Evolutionary conservation across 257 asterid species (phyloP), one percentile per base, ranked within the genome.

Genomic region (Penstemon barbatus): DNA sequence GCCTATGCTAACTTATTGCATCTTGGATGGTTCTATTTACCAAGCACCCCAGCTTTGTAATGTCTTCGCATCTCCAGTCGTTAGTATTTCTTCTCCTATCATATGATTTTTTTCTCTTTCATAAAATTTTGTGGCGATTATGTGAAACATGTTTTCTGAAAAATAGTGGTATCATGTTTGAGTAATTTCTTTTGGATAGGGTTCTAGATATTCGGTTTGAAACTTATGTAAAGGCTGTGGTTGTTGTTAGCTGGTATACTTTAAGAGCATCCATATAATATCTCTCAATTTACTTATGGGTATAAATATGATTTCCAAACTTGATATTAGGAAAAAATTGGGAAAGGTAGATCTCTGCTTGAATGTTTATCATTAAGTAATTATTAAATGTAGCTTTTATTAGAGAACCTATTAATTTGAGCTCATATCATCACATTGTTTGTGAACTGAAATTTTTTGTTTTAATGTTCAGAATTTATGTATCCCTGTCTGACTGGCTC

Each of bases 41-140:
- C 99, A 94, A 81, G 96, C 99, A 13, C 97, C 99, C 15, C 99
- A 85, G 81, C 95, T 90, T 69, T 91, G 96, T 83, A 94, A 84
- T 50, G 96, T 94, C 56, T 94, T 91, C 52, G 92, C 96, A 12
- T 78, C 96, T 74, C 96, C 96, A 76, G 87, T 91, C 48, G 99
- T 93, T 57, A 87, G 99, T 82, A 70, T 45, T 48, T 63, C 49
- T 72, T 74, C 69, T 39, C 70, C 76, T 15, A 3, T 63, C n/a
- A 7, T 66, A 45, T 61, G 6, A 36, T 57, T 33, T 45, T 68
- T 38, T 9, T 25, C 7, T 7, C 58, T 15, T 44, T 38, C 10
- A 25, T 12, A 39, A 0, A 25, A 57, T 46, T 5, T 40, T n/a
- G 10, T 41, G 25, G 6, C 36, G 6, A n/a, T 63, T n/a, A 61